These are phyloP conservation scores for Apiotrichum mycotoxinovorans DNA, from an alignment of 1,284 basidiomycete species.

Conservation along the genomic window DNA sequence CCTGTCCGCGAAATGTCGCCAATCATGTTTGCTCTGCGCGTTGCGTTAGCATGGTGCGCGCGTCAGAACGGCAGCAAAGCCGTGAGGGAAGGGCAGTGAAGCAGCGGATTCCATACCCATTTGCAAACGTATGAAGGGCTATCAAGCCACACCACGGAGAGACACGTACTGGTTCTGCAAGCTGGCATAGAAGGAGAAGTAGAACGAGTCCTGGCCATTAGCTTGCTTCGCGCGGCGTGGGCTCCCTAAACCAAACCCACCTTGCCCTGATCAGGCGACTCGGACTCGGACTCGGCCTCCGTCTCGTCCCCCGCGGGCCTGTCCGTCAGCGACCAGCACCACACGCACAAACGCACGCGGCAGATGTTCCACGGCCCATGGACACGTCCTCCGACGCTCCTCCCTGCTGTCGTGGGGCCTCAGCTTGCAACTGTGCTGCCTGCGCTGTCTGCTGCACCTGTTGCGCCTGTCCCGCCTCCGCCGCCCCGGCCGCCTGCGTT, in stretches of 20 bases:
- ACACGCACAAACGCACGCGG: background rate
- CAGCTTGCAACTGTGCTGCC: too few species aligned
- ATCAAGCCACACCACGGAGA: background rate
- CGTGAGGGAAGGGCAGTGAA: too few species aligned
- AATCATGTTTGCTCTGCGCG: slow-evolving; percentile 51
- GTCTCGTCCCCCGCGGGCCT: background rate
- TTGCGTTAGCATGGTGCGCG: too few species aligned
- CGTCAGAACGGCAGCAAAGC: background rate
- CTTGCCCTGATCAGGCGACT: slow-evolving; percentile 8
- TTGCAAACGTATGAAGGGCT: too few species aligned
- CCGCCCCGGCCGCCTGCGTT: too few species aligned
- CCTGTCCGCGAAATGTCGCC: slow-evolving; percentile 48
- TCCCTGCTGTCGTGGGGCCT: too few species aligned
- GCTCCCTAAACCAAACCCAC: background rate
- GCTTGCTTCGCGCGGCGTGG: background rate
- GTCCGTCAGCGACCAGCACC: background rate
- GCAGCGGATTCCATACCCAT: too few species aligned
- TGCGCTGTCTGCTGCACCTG: background rate
- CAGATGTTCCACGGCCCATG: background rate
- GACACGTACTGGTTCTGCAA: slow-evolving; percentile 36
- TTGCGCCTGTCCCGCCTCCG: too few species aligned
- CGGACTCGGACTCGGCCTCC: background rate
- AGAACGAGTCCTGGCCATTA: slow-evolving; percentile 15
- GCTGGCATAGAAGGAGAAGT: slow-evolving; percentile 47
- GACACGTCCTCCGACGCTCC: too few species aligned